phyloP scores from a whole-genome alignment of 2,329 filamentous ascomycete genomes.

The Cercospora sp. region DNA sequence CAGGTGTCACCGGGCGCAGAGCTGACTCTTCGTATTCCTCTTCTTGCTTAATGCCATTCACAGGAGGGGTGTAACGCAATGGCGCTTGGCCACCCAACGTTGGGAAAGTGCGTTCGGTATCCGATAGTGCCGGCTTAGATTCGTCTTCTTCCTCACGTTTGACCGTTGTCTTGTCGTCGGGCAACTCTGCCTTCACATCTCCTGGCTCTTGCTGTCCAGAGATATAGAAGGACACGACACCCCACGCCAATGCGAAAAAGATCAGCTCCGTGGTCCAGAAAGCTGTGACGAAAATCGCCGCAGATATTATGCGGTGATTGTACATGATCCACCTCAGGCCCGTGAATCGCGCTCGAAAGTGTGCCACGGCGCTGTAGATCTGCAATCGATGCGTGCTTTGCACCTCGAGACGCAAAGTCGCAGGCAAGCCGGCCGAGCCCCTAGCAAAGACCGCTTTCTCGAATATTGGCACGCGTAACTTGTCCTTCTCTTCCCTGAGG shows the following conservation, averaged over 20 bases:
- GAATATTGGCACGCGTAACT: slow-evolving; percentile 67
- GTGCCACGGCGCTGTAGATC: slow-evolving; percentile 69
- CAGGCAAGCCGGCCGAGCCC: slow-evolving; percentile 55
- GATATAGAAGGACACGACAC: slow-evolving; percentile 51
- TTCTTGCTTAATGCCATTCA: slow-evolving; percentile 34
- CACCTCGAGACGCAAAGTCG: slow-evolving; percentile 62
- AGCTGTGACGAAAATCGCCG: slow-evolving; percentile 63
- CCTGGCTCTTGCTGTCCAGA: slow-evolving; percentile 18
- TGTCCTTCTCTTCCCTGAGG: slow-evolving; percentile 63
- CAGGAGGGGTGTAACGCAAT: slow-evolving; percentile 35
- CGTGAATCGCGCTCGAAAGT: slow-evolving; percentile 68
- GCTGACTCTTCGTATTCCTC: slow-evolving; percentile 28
- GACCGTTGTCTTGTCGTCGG: slow-evolving; percentile 20
- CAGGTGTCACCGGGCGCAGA: slow-evolving; percentile 27
- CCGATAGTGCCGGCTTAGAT: slow-evolving; percentile 40
- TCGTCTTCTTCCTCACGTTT: slow-evolving; percentile 30
- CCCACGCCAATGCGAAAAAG: slow-evolving; percentile 67
- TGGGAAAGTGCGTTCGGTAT: slow-evolving; percentile 52
- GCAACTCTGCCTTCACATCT: slow-evolving; percentile 23
- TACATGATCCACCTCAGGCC: slow-evolving; percentile 86
- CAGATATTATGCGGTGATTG: slow-evolving; percentile 70
- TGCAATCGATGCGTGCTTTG: slow-evolving; percentile 69
- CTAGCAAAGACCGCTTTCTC: slow-evolving; percentile 67
- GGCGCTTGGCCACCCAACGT: slow-evolving; percentile 47
- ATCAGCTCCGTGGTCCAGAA: slow-evolving; percentile 79